Percentiles rank a stretch among this genome's conserved stretches.
These are phyloP conservation scores for Verticillium nubilum DNA, from an alignment of 2,329 filamentous ascomycete species.

Conservation along the genomic window DNA sequence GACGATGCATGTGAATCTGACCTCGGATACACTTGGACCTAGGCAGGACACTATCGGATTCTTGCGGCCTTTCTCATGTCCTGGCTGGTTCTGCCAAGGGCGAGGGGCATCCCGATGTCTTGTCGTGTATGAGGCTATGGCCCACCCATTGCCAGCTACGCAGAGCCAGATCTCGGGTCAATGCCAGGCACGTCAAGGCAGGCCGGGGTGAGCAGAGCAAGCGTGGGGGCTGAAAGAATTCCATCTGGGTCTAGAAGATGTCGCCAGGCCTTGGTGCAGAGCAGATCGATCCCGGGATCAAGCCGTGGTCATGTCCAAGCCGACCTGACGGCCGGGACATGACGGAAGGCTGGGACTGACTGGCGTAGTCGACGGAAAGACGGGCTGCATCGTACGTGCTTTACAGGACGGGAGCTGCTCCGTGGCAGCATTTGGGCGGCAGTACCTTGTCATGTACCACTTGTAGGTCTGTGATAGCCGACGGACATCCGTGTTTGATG, in stretches of 20 bases:
- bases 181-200: background rate
- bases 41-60: background rate
- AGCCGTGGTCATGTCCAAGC: background rate
- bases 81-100: background rate
- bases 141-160: background rate
- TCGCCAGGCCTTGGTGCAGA: background rate
- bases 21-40: background rate
- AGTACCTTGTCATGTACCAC: background rate
- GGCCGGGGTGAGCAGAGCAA: background rate
- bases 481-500: background rate
- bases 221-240: background rate
- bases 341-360: background rate
- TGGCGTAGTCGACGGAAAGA: background rate
- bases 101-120: background rate
- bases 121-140: background rate
- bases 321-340: background rate
- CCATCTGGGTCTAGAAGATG: background rate
- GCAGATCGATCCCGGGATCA: background rate
- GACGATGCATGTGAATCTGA: background rate
- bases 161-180: background rate
- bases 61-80: background rate
- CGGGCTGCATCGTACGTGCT: background rate
- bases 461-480: background rate
- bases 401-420: background rate
- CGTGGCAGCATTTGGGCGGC: background rate